phyloP scores from a whole-genome alignment of 75 land plant genomes.

The Sequoia sempervirens region DNA sequence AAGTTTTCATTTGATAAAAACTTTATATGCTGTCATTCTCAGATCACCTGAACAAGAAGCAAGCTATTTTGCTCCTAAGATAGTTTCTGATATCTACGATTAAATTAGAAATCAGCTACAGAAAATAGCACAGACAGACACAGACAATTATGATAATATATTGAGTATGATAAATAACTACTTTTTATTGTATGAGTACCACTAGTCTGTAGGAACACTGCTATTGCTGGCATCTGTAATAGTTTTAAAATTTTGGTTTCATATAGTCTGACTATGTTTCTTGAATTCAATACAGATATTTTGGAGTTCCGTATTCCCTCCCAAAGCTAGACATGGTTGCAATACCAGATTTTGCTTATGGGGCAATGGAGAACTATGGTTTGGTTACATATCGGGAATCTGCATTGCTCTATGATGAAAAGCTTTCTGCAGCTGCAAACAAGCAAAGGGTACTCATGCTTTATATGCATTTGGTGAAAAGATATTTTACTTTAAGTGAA shows the following conservation, averaged over 20 bases:
- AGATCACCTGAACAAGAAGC: not conserved
- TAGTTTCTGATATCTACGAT: not conserved
- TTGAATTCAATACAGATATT: constrained; percentile 52
- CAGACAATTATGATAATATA: too few relatives aligned
- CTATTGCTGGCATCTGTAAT: not conserved
- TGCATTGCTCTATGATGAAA: constrained; percentile 89
- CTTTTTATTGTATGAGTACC: not conserved
- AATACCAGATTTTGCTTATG: constrained; percentile 95
- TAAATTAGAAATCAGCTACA: not conserved
- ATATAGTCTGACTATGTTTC: not conserved
- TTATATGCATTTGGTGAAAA: not conserved
- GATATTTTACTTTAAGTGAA: not conserved
- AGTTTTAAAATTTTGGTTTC: not conserved
- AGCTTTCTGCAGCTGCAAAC: constrained; percentile 83
- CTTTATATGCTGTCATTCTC: not conserved
- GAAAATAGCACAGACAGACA: not conserved
- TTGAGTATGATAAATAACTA: too few relatives aligned
- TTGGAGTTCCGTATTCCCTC: constrained; percentile 75
- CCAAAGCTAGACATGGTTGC: constrained; percentile 98
- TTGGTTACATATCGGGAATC: constrained; percentile 92
- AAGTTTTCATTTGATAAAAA: not conserved
- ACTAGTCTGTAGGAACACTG: not conserved
- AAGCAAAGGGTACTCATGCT: constrained; percentile 69
- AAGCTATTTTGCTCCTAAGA: not conserved
- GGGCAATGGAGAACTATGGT: constrained; percentile 99